These are phyloP conservation scores for Tagetes patula DNA, from an alignment of 129 eudicot genomes.

Conservation along the genomic window DNA sequence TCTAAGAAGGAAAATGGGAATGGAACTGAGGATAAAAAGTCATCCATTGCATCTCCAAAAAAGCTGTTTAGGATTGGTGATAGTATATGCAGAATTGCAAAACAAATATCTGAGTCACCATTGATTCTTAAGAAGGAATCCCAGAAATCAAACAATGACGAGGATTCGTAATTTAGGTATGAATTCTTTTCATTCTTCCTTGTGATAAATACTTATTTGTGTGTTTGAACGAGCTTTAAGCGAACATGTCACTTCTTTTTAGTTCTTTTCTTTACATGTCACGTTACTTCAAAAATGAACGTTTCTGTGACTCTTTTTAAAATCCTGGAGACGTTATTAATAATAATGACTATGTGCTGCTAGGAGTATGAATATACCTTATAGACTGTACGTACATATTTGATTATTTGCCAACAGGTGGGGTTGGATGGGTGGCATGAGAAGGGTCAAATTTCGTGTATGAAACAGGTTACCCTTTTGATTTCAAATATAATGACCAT, in stretches of 20 bases:
- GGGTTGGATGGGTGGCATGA: neutral
- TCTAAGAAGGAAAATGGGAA: constrained; percentile 18
- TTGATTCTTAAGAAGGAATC: constrained; percentile 22
- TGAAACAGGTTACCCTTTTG: neutral
- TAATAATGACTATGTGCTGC: neutral
- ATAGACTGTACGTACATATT: neutral
- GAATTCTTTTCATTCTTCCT: neutral
- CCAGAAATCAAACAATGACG: constrained; percentile 21
- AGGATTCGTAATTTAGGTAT: constrained; percentile 22
- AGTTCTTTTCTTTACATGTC: neutral
- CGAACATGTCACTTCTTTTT: neutral
- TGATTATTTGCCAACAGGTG: neutral
- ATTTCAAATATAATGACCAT: constrained; percentile 2
- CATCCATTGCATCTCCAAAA: constrained; percentile 28
- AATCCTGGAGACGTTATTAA: neutral
- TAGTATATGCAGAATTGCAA: constrained; percentile 31
- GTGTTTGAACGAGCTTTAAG: neutral
- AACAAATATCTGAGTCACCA: constrained; percentile 37
- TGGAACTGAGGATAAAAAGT: constrained; percentile 7
- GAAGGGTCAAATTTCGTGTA: neutral
- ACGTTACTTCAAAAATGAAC: neutral
- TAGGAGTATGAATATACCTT: neutral
- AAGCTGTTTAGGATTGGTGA: constrained; percentile 33
- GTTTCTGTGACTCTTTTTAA: neutral
- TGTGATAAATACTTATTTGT: constrained; percentile 10